Percentiles rank a stretch among this genome's conserved stretches.
These are phyloP conservation scores for Neurospora sp. DNA, from an alignment of 495 filamentous ascomycete genomes.

Conservation along the genomic window DNA sequence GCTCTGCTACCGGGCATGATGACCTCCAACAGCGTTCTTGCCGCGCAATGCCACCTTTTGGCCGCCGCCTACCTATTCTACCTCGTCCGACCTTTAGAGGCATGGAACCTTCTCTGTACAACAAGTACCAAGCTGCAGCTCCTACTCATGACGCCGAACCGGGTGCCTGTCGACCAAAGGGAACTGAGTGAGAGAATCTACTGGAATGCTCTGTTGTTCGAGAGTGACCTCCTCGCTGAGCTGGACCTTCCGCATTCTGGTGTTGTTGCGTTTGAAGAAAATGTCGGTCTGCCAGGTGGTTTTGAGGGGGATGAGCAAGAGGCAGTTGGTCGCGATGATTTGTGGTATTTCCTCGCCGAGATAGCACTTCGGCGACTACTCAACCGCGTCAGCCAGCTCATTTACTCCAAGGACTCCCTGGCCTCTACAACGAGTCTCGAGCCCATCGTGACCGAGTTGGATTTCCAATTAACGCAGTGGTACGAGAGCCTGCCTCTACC, in stretches of 20 bases:
- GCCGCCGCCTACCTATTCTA: slow-evolving; percentile 76
- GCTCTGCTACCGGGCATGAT: slow-evolving; percentile 64
- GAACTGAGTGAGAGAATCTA: slow-evolving; percentile 68
- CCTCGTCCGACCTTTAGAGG: slow-evolving; percentile 67
- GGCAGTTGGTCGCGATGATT: slow-evolving; percentile 56
- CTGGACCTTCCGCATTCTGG: slow-evolving; percentile 74
- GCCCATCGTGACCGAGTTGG: slow-evolving; percentile 66
- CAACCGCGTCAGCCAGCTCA: slow-evolving; percentile 70
- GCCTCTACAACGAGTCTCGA: slow-evolving; percentile 60
- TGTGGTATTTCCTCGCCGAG: slow-evolving; percentile 79
- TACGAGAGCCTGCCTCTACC: slow-evolving; percentile 65
- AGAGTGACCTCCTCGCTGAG: slow-evolving; percentile 72
- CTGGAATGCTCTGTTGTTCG: slow-evolving; percentile 75
- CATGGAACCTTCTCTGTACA: slow-evolving; percentile 69
- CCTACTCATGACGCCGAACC: slow-evolving; percentile 57
- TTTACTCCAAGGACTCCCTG: slow-evolving; percentile 64
- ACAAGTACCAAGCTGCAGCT: slow-evolving; percentile 75
- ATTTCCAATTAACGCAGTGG: slow-evolving; percentile 77
- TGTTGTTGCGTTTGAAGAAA: slow-evolving; percentile 69
- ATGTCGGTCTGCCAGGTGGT: slow-evolving; percentile 64
- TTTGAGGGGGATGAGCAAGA: slow-evolving; percentile 62
- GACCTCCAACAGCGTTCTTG: slow-evolving; percentile 64
- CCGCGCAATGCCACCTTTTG: slow-evolving; percentile 69
- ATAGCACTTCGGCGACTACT: slow-evolving; percentile 67
- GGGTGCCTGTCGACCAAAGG: slow-evolving; percentile 55